A percentile compares a stretch with the other conserved stretches of the same genome.
These are phyloP conservation scores for Tetracladium setigerum DNA, from an alignment of 495 filamentous ascomycete genomes.

Conservation along the genomic window DNA sequence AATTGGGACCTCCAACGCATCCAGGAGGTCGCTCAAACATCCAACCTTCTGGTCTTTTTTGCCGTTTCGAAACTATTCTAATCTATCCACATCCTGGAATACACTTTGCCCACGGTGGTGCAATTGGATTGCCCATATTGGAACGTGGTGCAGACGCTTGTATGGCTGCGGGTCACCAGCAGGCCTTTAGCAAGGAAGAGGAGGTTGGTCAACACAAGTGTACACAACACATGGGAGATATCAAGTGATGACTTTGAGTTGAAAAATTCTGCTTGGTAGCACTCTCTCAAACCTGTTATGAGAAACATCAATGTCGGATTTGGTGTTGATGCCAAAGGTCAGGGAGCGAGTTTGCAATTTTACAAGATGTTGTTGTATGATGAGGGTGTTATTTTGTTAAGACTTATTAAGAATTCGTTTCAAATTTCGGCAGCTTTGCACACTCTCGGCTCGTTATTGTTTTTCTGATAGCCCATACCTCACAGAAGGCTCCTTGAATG, in stretches of 20 bases:
- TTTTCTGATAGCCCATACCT: slow-evolving; percentile 18
- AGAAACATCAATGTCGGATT: slow-evolving; percentile 22
- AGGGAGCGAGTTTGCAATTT: slow-evolving; percentile 31
- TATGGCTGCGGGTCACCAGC: slow-evolving; percentile 31
- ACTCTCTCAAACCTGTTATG: slow-evolving; percentile 17
- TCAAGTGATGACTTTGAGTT: slow-evolving; percentile 36
- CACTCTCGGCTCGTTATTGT: neutral
- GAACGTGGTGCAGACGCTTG: slow-evolving; percentile 32
- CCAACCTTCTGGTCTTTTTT: slow-evolving; percentile 1
- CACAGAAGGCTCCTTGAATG: no score
- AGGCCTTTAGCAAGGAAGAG: slow-evolving; percentile 37
- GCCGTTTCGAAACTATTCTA: slow-evolving; percentile 1
- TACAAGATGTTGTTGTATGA: slow-evolving; percentile 53
- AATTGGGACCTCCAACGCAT: neutral
- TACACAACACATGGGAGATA: slow-evolving; percentile 46
- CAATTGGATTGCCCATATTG: slow-evolving; percentile 34
- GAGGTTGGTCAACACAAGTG: slow-evolving; percentile 37
- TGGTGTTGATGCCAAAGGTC: slow-evolving; percentile 21
- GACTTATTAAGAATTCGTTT: slow-evolving; percentile 37
- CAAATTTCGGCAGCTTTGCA: neutral
- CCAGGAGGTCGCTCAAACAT: neutral
- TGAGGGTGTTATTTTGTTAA: slow-evolving; percentile 46
- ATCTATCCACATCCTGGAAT: slow-evolving; percentile 31
- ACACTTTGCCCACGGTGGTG: slow-evolving; percentile 29
- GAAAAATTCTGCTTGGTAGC: slow-evolving; percentile 28